These are phyloP conservation scores for Tylopilus sp. DNA, from an alignment of 1,284 basidiomycete genomes.

Conservation along the genomic window DNA sequence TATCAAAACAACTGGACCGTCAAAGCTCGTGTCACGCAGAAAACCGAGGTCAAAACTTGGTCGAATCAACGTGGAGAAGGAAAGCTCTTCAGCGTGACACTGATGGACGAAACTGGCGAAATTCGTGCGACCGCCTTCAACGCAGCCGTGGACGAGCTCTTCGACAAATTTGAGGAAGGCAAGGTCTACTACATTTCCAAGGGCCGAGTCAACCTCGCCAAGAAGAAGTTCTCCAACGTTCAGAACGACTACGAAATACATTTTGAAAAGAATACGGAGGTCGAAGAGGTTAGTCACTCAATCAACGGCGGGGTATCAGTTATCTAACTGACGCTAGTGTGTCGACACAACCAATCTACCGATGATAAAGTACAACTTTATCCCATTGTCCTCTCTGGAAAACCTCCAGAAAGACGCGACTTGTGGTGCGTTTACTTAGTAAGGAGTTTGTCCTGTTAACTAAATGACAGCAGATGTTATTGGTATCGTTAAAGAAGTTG, in stretches of 20 bases:
- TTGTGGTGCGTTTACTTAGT: slow-evolving; percentile 53
- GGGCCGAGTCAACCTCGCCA: slow-evolving; percentile 89
- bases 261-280: slow-evolving; percentile 79
- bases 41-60: slow-evolving; percentile 87
- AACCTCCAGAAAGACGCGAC: slow-evolving; percentile 69
- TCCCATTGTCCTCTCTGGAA: slow-evolving; percentile 61
- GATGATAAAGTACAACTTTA: slow-evolving; percentile 79
- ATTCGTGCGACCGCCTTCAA: slow-evolving; percentile 94
- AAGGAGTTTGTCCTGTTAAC: slow-evolving; percentile 11
- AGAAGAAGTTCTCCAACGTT: slow-evolving; percentile 93
- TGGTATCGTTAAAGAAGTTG: slow-evolving; percentile 77
- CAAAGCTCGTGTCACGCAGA: slow-evolving; percentile 89
- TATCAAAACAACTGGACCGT: slow-evolving; percentile 99
- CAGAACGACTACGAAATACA: slow-evolving; percentile 92
- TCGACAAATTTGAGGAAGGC: slow-evolving; percentile 81
- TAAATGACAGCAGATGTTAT: slow-evolving; percentile 64
- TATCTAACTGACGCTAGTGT: slow-evolving; percentile 48
- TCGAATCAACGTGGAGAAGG: slow-evolving; percentile 91
- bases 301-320: slow-evolving; percentile 1
- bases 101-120: slow-evolving; percentile 95
- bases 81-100: slow-evolving; percentile 87
- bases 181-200: slow-evolving; percentile 92
- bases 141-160: slow-evolving; percentile 78
- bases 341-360: slow-evolving; percentile 73
- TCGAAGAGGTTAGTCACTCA: slow-evolving; percentile 60